Base-by-base conservation (phyloP, 176 grass and related monocot genomes). In the Oryza officinalis region DNA sequence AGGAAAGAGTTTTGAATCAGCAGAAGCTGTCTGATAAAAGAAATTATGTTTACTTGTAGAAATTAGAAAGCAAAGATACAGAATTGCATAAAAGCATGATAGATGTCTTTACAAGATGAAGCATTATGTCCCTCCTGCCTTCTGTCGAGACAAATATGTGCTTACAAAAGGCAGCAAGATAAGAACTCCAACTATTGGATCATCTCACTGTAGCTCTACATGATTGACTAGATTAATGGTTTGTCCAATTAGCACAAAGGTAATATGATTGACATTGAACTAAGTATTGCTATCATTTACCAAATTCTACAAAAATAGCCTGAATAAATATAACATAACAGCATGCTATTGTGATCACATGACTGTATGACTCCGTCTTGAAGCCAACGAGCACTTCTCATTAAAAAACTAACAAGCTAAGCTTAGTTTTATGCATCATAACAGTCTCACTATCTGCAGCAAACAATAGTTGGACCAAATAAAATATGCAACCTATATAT, bases 31-130 rank as follows among this genome's bases (percentile, higher is more conserved):
- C 31, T 63, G 23, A 67, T 17, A 65, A 76, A 50, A 57, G 50
- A 86, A 68, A 82, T 65, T 82, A 2, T 61, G 59, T 78, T 82
- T 25, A 57, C 22, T 67, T 86, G 38, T 1, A 73, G 5, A 86
- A 74, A 67, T 46, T 45, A 81, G 31, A 76, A 52, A 78, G 35
- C 4, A 28, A 76, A 26, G 4, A 73, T 33, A 82, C 13, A 61
- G 3, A 89, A 86, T 27, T 86, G 37, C 23, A 44, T 13, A 45
- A 35, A 66, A 60, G 41, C 44, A 77, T 54, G 43, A 3, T 45
- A 28, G 37, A 74, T 43, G 74, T 65, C 23, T 28, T 76, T 68
- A 43, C 14, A 57, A 43, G 23, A 52, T 11, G 20, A 22, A 59
- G 17, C 74, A 78, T 45, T 23, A 77, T 43, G 30, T 65, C 49